phyloP scores from a whole-genome alignment of 805 yeast species.

The Saturnispora galanensis region DNA sequence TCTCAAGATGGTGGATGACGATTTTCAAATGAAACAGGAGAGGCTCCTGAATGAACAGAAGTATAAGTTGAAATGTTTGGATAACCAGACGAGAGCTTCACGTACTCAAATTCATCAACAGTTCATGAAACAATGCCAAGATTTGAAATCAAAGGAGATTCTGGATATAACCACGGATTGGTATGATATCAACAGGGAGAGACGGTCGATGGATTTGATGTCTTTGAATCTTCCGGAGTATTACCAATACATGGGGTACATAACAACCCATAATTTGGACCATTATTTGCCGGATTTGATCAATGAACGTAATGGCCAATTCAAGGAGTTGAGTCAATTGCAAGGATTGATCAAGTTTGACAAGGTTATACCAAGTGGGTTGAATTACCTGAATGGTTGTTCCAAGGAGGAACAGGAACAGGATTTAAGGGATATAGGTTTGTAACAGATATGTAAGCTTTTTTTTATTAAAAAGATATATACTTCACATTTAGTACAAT shows the following conservation, averaged over 20 bases:
- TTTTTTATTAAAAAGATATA: slow-evolving; percentile 9
- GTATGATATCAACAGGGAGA: slow-evolving; percentile 86
- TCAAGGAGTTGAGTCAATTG: slow-evolving; percentile 60
- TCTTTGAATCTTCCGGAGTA: slow-evolving; percentile 43
- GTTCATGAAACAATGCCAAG: slow-evolving; percentile 56
- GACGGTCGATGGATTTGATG: slow-evolving; percentile 67
- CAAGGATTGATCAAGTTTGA: slow-evolving; percentile 51
- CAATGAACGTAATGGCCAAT: slow-evolving; percentile 55
- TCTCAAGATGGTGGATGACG: slow-evolving; percentile 58
- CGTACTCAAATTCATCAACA: slow-evolving; percentile 80
- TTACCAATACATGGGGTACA: slow-evolving; percentile 24
- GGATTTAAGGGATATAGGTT: slow-evolving; percentile 62
- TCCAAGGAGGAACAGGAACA: slow-evolving; percentile 62
- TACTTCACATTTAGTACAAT: slow-evolving; percentile 24
- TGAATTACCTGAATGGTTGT: slow-evolving; percentile 50
- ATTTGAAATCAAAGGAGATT: slow-evolving; percentile 54
- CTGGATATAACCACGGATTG: slow-evolving; percentile 71
- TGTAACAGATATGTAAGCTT: background rate
- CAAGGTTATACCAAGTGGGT: slow-evolving; percentile 69
- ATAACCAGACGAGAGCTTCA: slow-evolving; percentile 69
- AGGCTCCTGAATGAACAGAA: slow-evolving; percentile 32
- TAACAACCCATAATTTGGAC: slow-evolving; percentile 19
- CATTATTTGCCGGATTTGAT: slow-evolving; percentile 36
- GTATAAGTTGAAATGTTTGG: slow-evolving; percentile 68
- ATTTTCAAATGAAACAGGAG: slow-evolving; percentile 58